Conservation (phyloP, 257 asterid genomes). For the Solanum chmielewskii region DNA sequence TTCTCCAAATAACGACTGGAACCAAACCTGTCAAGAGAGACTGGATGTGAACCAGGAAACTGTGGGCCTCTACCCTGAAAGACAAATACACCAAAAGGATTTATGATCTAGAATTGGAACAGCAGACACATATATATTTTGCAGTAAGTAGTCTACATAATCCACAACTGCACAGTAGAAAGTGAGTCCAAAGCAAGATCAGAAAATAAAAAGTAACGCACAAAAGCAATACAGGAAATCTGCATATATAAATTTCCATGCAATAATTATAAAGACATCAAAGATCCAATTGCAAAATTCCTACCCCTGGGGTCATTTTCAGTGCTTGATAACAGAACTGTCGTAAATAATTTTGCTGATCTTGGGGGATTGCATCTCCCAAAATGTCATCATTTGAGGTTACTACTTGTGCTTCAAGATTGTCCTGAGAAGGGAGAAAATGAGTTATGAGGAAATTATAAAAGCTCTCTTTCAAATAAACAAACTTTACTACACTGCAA, state of each 20-base stretch:
- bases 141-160: not conserved
- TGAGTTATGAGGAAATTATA: not conserved
- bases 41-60: conserved; percentile 99
- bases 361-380: conserved; percentile 77
- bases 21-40: conserved; percentile 79
- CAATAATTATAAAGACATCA: not conserved
- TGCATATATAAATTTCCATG: not conserved
- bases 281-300: not conserved
- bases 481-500: not conserved
- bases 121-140: not conserved
- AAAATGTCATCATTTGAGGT: conserved; percentile 81
- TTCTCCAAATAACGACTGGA: conserved; percentile 2
- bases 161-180: not conserved
- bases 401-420: conserved; percentile 35
- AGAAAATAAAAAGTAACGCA: not conserved
- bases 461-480: not conserved
- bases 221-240: not conserved
- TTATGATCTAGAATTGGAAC: not conserved
- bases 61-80: conserved; percentile 63
- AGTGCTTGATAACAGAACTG: conserved; percentile 70
- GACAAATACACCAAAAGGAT: conserved; percentile 3
- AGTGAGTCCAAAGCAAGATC: not conserved
- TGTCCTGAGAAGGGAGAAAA: conserved; percentile 49
- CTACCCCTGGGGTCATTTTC: conserved; percentile 70
- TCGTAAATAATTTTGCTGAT: conserved; percentile 61